Conservation (phyloP, 441 rosid species). For the Aquilaria agallochum region DNA sequence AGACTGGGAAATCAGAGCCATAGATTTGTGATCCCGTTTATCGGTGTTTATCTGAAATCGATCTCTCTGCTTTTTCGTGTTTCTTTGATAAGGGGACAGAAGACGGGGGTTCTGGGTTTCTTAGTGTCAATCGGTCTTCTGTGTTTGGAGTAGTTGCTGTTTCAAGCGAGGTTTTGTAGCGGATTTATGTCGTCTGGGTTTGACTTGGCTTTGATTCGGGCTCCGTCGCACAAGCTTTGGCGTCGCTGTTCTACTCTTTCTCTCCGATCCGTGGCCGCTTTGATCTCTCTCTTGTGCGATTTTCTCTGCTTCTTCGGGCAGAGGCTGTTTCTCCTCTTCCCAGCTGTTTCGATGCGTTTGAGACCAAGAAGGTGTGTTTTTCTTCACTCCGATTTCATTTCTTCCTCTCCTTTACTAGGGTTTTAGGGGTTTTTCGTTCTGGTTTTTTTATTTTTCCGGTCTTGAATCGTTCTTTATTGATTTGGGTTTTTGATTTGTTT, state of each 20-base stretch:
- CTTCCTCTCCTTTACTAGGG: neutral
- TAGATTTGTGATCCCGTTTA: conserved; percentile 49
- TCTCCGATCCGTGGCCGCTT: conserved; percentile 8
- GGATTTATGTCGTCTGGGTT: conserved; percentile 89
- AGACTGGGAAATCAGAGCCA: conserved; percentile 37
- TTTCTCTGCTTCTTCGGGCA: conserved; percentile 63
- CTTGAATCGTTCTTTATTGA: conserved; percentile 7
- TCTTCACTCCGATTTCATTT: neutral
- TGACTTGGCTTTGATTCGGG: conserved; percentile 69
- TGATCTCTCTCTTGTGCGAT: conserved; percentile 25
- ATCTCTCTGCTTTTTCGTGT: conserved; percentile 12
- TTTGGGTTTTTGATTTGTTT: conserved; percentile 3
- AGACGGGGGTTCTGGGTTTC: conserved; percentile 12
- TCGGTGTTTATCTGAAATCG: conserved; percentile 17
- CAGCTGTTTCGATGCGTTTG: conserved; percentile 73
- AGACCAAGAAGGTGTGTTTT: conserved; percentile 48
- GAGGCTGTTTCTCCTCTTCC: conserved; percentile 42
- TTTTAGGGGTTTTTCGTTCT: neutral
- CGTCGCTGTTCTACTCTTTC: conserved; percentile 10
- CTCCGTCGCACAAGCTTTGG: conserved; percentile 54
- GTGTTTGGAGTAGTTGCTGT: conserved; percentile 10
- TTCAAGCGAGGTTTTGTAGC: conserved; percentile 25
- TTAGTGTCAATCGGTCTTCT: neutral
- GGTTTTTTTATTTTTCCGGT: conserved; percentile 7
- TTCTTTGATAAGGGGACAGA: conserved; percentile 21